Conservation (phyloP, 164 flowering plant species). For the Protea cynaroides region DNA sequence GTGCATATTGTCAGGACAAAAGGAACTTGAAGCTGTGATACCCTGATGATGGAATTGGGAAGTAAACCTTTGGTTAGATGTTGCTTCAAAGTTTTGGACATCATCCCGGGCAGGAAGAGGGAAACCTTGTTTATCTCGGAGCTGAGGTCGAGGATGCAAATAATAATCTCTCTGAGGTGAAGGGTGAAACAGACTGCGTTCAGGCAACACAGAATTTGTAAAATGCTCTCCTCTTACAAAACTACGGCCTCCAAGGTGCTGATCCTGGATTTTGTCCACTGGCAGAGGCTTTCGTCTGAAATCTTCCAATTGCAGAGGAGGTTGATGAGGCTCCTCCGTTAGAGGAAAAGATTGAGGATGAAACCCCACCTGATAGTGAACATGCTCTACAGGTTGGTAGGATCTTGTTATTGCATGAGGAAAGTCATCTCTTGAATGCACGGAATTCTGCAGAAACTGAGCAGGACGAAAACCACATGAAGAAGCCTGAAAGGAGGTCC, state of each 20-base stretch:
- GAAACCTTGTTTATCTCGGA: conserved; percentile 7
- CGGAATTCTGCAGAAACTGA: conserved; percentile 36
- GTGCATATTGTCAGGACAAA: conserved; percentile 14
- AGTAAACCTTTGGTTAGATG: conserved; percentile 12
- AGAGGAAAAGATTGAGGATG: conserved; percentile 25
- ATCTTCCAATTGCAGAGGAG: conserved; percentile 17
- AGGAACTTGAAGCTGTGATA: conserved; percentile 18
- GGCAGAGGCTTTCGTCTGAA: conserved; percentile 16
- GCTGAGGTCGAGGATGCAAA: conserved; percentile 11
- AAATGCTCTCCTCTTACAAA: conserved; percentile 25
- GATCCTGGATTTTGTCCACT: conserved; percentile 16
- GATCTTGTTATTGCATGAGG: conserved; percentile 20
- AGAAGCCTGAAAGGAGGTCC: conserved; percentile 29
- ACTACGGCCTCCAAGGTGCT: conserved; percentile 22
- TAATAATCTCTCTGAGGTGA: conserved; percentile 11
- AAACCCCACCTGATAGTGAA: conserved; percentile 28
- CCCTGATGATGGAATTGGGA: conserved; percentile 25
- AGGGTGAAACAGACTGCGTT: conserved; percentile 12
- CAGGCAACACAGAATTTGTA: conserved; percentile 5
- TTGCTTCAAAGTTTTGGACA: conserved; percentile 3
- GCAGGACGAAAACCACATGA: conserved; percentile 17
- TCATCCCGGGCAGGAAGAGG: conserved; percentile 4
- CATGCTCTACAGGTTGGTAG: conserved; percentile 21
- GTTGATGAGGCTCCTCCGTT: conserved; percentile 23
- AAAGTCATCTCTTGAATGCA: conserved; percentile 30